Conservation (phyloP, 495 filamentous ascomycete species). For the Collariella sp. region DNA sequence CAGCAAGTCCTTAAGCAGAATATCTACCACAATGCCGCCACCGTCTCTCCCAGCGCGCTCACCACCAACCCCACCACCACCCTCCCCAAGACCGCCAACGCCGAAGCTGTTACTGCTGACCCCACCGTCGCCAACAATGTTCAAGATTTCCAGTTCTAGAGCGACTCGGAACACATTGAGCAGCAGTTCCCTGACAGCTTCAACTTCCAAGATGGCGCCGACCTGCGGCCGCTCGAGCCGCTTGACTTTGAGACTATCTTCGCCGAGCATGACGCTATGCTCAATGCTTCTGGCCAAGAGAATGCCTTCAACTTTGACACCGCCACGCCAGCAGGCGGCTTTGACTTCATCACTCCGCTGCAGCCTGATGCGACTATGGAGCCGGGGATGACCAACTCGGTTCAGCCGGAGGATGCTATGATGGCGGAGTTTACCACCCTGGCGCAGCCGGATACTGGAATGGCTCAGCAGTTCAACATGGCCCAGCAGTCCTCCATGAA, state of each 20-base stretch:
- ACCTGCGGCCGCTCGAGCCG: background rate
- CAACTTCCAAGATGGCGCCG: background rate
- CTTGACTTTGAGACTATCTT: background rate
- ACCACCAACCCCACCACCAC: background rate
- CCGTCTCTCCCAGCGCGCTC: no score
- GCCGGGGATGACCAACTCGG: no score
- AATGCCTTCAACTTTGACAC: no score
- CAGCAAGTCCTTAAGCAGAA: background rate
- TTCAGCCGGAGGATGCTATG: no score
- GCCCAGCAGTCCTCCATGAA: no score
- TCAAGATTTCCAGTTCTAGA: slow-evolving; percentile 9
- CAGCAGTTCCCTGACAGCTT: background rate
- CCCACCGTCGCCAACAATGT: background rate
- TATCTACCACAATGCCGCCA: background rate
- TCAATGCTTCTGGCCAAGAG: background rate
- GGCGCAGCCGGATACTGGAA: background rate
- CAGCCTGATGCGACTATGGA: no score
- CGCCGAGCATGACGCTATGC: background rate
- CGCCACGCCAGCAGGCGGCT: no score
- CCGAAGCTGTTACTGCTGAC: background rate
- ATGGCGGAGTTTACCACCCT: background rate
- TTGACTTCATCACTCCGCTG: no score
- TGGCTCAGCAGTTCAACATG: no score
- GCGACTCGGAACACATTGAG: slow-evolving; percentile 5
- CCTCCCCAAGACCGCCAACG: background rate